phyloP scores from a whole-genome alignment of 2,329 filamentous ascomycete genomes.

The Colletotrichum viniferum region DNA sequence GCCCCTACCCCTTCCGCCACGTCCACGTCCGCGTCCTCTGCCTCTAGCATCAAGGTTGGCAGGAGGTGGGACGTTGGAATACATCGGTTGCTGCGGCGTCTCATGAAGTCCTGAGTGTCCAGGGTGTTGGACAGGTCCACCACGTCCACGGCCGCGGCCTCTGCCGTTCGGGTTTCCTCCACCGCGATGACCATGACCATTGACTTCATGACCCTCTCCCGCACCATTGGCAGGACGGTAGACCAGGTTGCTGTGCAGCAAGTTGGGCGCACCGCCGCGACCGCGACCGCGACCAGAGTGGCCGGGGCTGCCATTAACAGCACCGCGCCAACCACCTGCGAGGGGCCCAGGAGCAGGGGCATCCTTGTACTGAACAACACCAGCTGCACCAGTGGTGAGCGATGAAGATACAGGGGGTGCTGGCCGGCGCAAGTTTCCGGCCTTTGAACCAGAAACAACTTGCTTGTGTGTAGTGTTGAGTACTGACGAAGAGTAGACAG shows the following conservation, averaged over 20 bases:
- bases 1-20: constrained; percentile 32
- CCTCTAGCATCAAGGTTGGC: constrained; percentile 54
- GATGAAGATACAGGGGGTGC: constrained; percentile 47
- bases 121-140: constrained; percentile 11
- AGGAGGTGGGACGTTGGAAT: constrained; percentile 66
- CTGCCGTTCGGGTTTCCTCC: constrained; percentile 22
- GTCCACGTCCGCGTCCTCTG: constrained; percentile 39
- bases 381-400: constrained; percentile 58
- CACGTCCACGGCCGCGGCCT: constrained; percentile 19
- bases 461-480: constrained; percentile 87
- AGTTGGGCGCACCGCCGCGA: constrained; percentile 36
- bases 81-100: constrained; percentile 33
- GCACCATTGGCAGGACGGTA: constrained; percentile 46
- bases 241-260: constrained; percentile 58
- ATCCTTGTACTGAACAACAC: constrained; percentile 67
- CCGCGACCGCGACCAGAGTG: constrained; percentile 35
- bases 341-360: constrained; percentile 58
- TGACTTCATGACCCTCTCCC: constrained; percentile 29
- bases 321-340: constrained; percentile 62
- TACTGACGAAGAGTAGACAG: constrained; percentile 85
- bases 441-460: constrained; percentile 71
- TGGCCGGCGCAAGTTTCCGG: constrained; percentile 57
- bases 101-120: constrained; percentile 14
- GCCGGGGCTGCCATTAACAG: constrained; percentile 49
- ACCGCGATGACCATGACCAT: constrained; percentile 28